phyloP scores from a whole-genome alignment of 1,139 yeast genomes.

The Pichia sp. region DNA sequence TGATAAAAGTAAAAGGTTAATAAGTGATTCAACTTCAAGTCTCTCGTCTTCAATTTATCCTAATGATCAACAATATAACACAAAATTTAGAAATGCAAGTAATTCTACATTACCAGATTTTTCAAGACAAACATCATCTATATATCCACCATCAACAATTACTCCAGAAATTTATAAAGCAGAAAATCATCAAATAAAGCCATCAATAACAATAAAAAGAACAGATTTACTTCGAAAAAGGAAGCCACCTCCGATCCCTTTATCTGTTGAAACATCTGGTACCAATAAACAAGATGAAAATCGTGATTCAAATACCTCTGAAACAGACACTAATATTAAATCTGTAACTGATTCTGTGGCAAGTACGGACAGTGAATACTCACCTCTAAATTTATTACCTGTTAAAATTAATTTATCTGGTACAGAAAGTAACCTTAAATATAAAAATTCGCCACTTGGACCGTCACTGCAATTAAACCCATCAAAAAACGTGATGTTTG shows the following conservation, averaged over 20 bases:
- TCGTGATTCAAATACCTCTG: too few species aligned
- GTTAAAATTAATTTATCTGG: too few species aligned
- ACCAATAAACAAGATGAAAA: neutral
- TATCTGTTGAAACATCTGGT: conserved; percentile 5
- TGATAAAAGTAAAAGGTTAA: neutral
- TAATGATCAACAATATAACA: too few species aligned
- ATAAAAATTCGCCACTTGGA: neutral
- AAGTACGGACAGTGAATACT: conserved; percentile 13
- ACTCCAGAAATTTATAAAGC: too few species aligned
- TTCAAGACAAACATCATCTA: conserved; percentile 14
- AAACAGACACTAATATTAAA: too few species aligned
- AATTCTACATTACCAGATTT: conserved; percentile 8
- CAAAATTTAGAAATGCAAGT: neutral
- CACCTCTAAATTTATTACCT: conserved; percentile 11
- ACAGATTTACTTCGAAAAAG: conserved; percentile 10
- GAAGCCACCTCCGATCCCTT: conserved; percentile 14
- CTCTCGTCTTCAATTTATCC: conserved; percentile 13
- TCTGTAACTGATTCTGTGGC: neutral
- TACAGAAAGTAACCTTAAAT: too few species aligned
- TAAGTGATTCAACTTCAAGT: conserved; percentile 7
- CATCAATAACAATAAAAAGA: conserved; percentile 6
- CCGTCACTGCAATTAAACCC: conserved; percentile 2
- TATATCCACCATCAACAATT: conserved; percentile 11
- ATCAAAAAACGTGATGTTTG: neutral
- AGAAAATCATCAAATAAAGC: too few species aligned